Conservation (phyloP, 176 grass and related monocot genomes). For the Oryza australiensis region DNA sequence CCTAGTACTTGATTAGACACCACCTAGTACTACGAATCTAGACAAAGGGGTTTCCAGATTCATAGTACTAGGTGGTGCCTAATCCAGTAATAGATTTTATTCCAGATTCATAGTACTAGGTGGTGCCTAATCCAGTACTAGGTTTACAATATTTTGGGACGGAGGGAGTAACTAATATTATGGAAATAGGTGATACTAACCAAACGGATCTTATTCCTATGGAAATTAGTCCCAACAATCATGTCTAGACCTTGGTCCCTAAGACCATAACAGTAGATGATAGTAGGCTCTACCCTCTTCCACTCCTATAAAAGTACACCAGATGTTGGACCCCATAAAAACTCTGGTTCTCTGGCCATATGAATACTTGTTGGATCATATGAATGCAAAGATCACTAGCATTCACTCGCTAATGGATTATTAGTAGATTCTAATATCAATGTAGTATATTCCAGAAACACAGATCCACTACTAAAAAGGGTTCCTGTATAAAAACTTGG, state of each 20-base stretch:
- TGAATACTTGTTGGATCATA: no score
- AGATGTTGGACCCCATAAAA: neutral
- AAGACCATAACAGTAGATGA: neutral
- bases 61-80: no score
- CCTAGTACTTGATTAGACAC: no score
- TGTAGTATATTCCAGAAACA: constrained; percentile 8
- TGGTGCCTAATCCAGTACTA: no score
- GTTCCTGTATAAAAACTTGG: neutral
- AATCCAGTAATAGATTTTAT: no score
- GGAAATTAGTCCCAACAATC: neutral
- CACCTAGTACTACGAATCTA: no score
- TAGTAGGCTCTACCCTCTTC: neutral
- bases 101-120: no score
- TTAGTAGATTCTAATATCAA: neutral
- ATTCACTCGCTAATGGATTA: neutral
- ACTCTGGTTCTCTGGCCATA: no score
- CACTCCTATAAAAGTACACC: neutral
- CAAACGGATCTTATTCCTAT: neutral
- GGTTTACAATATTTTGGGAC: no score
- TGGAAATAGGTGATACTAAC: neutral
- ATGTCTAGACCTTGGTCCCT: neutral
- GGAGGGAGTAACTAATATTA: neutral
- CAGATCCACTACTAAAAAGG: neutral
- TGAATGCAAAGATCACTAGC: neutral
- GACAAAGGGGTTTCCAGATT: no score